Evolutionary conservation across 306 rosid genomes (phyloP).

Genomic region (Carpinus fangiana): DNA sequence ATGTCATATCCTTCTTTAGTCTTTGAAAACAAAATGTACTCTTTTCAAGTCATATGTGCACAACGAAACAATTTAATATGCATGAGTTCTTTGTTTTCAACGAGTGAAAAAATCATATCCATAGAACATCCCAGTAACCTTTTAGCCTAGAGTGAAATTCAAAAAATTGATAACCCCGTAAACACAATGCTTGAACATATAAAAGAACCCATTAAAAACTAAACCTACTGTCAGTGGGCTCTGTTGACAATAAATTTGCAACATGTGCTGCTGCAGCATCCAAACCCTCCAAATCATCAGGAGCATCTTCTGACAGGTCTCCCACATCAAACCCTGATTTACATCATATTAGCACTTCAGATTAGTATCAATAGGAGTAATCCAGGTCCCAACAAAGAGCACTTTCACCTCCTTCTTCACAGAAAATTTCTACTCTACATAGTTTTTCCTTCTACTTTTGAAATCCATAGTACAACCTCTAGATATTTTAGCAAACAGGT

Average conservation of each 20-base stretch:
- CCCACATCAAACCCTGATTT: conserved; percentile 87
- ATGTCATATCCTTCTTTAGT: neutral
- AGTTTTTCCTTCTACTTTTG: neutral
- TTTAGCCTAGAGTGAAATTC: neutral
- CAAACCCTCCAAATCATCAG: conserved; percentile 93
- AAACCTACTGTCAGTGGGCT: conserved; percentile 87
- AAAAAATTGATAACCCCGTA: neutral
- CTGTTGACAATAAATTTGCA: conserved; percentile 88
- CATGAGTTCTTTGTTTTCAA: neutral
- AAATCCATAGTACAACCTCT: conserved; percentile 1
- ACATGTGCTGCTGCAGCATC: conserved; percentile 94
- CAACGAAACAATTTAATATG: neutral
- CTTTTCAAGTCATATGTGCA: neutral
- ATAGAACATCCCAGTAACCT: neutral
- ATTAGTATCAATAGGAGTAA: conserved; percentile 16
- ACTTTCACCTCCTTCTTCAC: neutral
- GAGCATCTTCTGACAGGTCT: conserved; percentile 81
- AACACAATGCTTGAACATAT: neutral
- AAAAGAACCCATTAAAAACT: neutral
- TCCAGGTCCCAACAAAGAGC: neutral
- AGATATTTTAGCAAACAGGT: conserved; percentile 14
- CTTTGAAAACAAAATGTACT: neutral
- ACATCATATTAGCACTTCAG: conserved; percentile 14
- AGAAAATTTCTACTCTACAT: conserved; percentile 7
- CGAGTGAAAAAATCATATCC: neutral